phyloP scores from a whole-genome alignment of 345 rosid genomes.

The Syzygium jambos region DNA sequence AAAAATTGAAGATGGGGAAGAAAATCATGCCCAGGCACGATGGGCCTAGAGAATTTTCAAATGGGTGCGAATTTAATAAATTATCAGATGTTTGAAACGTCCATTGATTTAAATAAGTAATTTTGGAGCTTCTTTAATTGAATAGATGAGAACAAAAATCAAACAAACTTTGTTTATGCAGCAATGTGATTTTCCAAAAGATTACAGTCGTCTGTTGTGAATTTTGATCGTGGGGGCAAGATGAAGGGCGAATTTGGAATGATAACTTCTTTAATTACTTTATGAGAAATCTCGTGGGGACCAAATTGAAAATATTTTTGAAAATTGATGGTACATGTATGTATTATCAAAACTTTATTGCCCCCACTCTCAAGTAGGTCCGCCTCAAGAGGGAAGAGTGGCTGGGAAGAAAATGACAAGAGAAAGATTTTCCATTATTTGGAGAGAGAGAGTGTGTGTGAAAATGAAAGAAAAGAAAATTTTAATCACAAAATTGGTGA shows the following conservation, averaged over 20 bases:
- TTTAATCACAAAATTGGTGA: background rate
- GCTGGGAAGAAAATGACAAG: background rate
- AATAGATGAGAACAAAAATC: background rate
- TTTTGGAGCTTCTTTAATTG: background rate
- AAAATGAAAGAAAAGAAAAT: background rate
- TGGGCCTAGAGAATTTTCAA: background rate
- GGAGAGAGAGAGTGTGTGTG: background rate
- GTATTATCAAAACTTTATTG: background rate
- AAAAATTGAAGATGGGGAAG: background rate
- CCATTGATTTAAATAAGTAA: background rate
- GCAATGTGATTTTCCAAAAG: background rate
- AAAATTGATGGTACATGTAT: background rate
- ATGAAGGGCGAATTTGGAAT: background rate
- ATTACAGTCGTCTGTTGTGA: background rate
- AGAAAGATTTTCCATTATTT: background rate
- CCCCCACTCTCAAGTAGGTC: background rate
- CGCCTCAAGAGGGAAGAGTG: background rate
- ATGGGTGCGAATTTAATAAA: background rate
- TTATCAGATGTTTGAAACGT: background rate
- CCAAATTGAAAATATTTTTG: background rate
- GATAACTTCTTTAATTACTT: background rate
- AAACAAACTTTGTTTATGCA: background rate
- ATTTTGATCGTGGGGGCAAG: background rate
- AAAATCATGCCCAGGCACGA: background rate
- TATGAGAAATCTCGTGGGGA: background rate